Percentiles rank a stretch among this genome's conserved stretches.
These are phyloP conservation scores for Serendipita indica DNA, from an alignment of 768 basidiomycete species.

Conservation along the genomic window DNA sequence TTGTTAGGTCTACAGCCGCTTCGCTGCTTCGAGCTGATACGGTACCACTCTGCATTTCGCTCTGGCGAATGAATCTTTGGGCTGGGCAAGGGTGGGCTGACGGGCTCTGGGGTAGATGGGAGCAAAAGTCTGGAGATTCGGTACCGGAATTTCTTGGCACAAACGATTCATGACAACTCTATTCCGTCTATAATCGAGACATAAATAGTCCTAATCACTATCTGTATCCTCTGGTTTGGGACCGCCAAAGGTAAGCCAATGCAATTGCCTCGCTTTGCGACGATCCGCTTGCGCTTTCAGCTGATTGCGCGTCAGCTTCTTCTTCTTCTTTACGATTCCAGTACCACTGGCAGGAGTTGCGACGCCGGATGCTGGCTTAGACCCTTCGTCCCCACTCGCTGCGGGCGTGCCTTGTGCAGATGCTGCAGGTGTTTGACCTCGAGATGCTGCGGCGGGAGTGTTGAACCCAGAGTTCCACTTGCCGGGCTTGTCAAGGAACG, in stretches of 20 bases:
- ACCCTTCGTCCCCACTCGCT: constrained; percentile 62
- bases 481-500: constrained; percentile 49
- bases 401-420: constrained; percentile 63
- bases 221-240: constrained; percentile 74
- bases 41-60: constrained; percentile 48
- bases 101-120: constrained; percentile 10
- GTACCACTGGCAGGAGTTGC: constrained; percentile 22
- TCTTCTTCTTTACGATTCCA: constrained; percentile 52
- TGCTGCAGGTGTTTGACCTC: constrained; percentile 50
- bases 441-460: constrained; percentile 50
- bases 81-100: constrained; percentile 42
- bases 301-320: constrained; percentile 83
- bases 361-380: constrained; percentile 21
- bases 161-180: not conserved
- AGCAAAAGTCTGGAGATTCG: not conserved
- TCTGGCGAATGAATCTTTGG: constrained; percentile 73
- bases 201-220: constrained; percentile 29
- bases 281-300: constrained; percentile 80
- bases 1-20: constrained; percentile 39
- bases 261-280: constrained; percentile 58
- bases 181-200: not conserved
- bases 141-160: not conserved
- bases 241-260: constrained; percentile 74
- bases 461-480: constrained; percentile 50
- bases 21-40: constrained; percentile 42